Evolutionary conservation across 2,329 filamentous ascomycete genomes (phyloP).

Genomic region (Diaporthe helianthi): DNA sequence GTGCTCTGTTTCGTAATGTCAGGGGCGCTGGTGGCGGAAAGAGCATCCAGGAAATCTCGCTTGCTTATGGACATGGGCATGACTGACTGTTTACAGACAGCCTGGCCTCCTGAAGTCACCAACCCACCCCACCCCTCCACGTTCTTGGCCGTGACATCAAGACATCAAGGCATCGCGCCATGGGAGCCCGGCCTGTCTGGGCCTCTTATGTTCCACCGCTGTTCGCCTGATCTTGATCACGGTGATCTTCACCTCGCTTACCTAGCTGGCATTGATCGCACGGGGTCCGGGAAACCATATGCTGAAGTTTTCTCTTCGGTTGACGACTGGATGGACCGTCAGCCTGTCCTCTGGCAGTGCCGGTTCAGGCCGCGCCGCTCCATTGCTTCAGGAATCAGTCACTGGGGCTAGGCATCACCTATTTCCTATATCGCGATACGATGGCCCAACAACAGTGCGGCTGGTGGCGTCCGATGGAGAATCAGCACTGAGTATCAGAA

Average conservation of each 20-base stretch:
- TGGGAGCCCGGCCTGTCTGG: not conserved
- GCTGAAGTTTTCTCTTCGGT: not conserved
- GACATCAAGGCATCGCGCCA: not conserved
- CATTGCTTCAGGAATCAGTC: not conserved
- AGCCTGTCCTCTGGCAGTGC: constrained; percentile 8
- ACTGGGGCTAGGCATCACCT: constrained; percentile 14
- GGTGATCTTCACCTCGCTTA: not conserved
- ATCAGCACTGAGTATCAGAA: not conserved
- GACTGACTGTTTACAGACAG: not conserved
- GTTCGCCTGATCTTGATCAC: constrained; percentile 9
- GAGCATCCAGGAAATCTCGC: constrained; percentile 3
- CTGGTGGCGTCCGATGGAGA: constrained; percentile 9
- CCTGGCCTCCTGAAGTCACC: constrained; percentile 10
- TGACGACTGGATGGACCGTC: constrained; percentile 5
- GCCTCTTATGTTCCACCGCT: not conserved
- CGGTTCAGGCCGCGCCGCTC: not conserved
- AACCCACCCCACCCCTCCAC: too few species aligned
- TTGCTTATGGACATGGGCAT: constrained; percentile 2
- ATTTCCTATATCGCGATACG: constrained; percentile 12
- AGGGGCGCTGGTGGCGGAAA: constrained; percentile 6
- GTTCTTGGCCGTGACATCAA: not conserved
- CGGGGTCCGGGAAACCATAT: not conserved
- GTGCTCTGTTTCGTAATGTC: not conserved
- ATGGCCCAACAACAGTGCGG: constrained; percentile 2
- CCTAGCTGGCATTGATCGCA: constrained; percentile 1